Percentiles rank a stretch among this genome's conserved stretches.
phyloP scores from a whole-genome alignment of 225 moss, liverwort and hornwort species.

The Anthoceros angustus region DNA sequence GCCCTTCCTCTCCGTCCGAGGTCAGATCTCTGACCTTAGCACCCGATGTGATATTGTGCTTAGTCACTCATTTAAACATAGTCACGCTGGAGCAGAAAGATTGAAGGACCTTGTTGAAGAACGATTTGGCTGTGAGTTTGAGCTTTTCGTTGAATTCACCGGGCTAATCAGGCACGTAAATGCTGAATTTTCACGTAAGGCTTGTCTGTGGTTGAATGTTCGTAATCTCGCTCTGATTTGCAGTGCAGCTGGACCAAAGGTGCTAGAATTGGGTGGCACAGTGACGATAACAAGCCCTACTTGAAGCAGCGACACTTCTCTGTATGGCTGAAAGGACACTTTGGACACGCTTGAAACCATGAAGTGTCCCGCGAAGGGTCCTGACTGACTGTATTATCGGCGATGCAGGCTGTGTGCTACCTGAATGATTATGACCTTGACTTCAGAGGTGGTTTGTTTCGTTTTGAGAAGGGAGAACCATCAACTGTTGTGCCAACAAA shows the following conservation, averaged over 20 bases:
- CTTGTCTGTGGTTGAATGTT: background rate
- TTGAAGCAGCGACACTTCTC: constrained; percentile 72
- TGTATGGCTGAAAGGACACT: constrained; percentile 15
- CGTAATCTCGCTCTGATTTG: background rate
- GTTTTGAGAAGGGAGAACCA: constrained; percentile 55
- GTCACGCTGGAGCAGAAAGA: constrained; percentile 26
- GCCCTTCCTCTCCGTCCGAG: constrained; percentile 46
- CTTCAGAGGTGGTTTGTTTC: constrained; percentile 73
- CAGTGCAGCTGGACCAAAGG: constrained; percentile 71
- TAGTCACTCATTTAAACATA: background rate
- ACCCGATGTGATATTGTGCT: background rate
- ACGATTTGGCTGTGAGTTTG: constrained; percentile 63
- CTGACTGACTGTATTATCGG: background rate
- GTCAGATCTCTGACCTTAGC: constrained; percentile 7
- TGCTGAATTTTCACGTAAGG: background rate
- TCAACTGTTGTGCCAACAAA: constrained; percentile 39
- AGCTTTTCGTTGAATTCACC: constrained; percentile 78
- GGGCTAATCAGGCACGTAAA: constrained; percentile 68
- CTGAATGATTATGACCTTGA: constrained; percentile 55
- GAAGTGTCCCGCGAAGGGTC: background rate
- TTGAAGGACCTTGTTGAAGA: constrained; percentile 71
- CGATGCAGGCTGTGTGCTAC: constrained; percentile 69
- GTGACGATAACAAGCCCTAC: constrained; percentile 69
- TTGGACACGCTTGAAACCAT: background rate
- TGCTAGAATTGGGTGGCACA: constrained; percentile 83